phyloP scores from a whole-genome alignment of 2,329 filamentous ascomycete species.

The Lachnellula arida region DNA sequence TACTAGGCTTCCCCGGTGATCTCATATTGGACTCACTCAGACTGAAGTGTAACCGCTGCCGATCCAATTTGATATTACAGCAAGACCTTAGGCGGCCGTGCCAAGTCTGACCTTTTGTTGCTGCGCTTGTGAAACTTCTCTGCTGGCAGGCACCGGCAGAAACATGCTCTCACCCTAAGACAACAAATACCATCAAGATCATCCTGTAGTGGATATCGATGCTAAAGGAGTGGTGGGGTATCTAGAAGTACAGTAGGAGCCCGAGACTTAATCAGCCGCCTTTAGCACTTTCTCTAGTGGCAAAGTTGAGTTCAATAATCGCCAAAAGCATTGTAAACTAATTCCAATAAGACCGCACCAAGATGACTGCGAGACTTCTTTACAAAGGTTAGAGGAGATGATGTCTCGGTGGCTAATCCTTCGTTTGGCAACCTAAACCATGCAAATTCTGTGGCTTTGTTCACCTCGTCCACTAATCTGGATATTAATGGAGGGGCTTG shows the following conservation, averaged over 20 bases:
- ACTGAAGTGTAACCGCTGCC: slow-evolving; percentile 6
- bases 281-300: background rate
- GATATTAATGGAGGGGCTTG: background rate
- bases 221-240: background rate
- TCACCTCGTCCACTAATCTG: background rate
- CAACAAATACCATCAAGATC: background rate
- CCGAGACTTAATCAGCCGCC: background rate
- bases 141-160: slow-evolving; percentile 1
- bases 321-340: background rate
- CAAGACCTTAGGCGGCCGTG: background rate
- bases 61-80: background rate
- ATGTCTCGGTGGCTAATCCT: background rate
- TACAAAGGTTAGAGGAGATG: background rate
- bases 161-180: background rate
- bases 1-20: slow-evolving; percentile 14
- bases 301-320: background rate
- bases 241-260: too few relatives aligned
- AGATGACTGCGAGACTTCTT: background rate
- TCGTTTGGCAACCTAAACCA: background rate
- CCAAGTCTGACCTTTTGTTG: slow-evolving; percentile 1
- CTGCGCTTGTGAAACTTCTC: slow-evolving; percentile 11
- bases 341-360: background rate
- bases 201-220: background rate
- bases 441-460: background rate
- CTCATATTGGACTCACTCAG: slow-evolving; percentile 4